These are phyloP conservation scores for Veloboletus limbatus DNA, from an alignment of 1,284 basidiomycete genomes.

Conservation along the genomic window DNA sequence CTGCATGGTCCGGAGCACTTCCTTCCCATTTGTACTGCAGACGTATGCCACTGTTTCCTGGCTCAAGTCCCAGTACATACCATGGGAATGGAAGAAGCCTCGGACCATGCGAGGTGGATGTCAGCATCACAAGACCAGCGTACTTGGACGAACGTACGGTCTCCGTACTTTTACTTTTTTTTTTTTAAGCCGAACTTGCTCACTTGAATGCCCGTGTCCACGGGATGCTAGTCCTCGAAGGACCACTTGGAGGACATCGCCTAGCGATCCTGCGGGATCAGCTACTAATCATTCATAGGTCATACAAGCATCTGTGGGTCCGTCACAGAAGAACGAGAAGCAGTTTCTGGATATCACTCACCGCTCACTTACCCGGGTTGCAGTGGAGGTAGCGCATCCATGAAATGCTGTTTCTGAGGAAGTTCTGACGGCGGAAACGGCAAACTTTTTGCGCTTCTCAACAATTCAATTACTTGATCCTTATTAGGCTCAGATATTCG, in stretches of 20 bases:
- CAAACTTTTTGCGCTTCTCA: constrained; percentile 19
- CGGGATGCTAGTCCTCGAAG: constrained; percentile 6
- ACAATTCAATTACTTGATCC: constrained; percentile 19
- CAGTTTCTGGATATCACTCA: constrained; percentile 1
- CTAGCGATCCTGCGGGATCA: constrained; percentile 1
- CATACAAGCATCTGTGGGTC: constrained; percentile 1
- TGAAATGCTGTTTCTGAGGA: constrained; percentile 8
- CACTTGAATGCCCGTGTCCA: constrained; percentile 2
- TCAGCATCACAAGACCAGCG: constrained; percentile 25
- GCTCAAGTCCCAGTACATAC: constrained; percentile 39
- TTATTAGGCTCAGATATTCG: constrained; percentile 20
- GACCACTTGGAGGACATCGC: constrained; percentile 2
- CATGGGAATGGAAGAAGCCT: constrained; percentile 47
- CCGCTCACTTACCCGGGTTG: constrained; percentile 9
- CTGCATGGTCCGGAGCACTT: constrained; percentile 37
- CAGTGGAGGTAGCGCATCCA: background rate
- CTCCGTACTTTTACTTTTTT: background rate
- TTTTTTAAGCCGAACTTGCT: constrained; percentile 3
- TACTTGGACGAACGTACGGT: constrained; percentile 1
- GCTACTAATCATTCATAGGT: constrained; percentile 6
- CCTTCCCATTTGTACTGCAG: constrained; percentile 39
- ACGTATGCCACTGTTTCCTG: constrained; percentile 31
- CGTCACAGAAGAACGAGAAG: constrained; percentile 7
- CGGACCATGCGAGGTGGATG: constrained; percentile 37
- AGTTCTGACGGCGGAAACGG: constrained; percentile 10